Evolutionary conservation across 495 filamentous ascomycete species (phyloP).

Genomic region (Daldinia childiae): DNA sequence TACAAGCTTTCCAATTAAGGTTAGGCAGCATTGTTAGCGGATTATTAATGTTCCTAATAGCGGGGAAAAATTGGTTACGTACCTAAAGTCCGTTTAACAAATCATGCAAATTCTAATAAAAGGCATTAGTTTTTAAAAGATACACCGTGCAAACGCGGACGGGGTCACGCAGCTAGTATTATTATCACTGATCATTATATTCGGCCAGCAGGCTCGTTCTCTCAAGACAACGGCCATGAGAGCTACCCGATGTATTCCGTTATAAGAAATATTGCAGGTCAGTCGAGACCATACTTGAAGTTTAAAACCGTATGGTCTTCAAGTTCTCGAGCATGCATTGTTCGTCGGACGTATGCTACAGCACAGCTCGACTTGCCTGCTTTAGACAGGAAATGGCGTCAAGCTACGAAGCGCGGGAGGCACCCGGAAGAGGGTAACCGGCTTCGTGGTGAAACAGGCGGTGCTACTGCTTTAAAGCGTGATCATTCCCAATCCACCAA

Average conservation of each 20-base stretch:
- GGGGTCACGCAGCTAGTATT: no score
- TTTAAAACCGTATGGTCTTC: constrained; percentile 19
- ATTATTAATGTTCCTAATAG: no score
- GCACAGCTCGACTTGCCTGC: constrained; percentile 67
- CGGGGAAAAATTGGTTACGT: no score
- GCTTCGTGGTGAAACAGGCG: background rate
- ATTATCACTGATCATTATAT: no score
- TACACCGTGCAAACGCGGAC: no score
- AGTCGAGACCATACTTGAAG: constrained; percentile 34
- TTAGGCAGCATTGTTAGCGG: no score
- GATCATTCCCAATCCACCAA: constrained; percentile 32
- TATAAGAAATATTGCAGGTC: constrained; percentile 36
- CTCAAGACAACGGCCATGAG: constrained; percentile 25
- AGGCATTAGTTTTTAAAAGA: no score
- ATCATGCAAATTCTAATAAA: no score
- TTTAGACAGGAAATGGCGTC: constrained; percentile 81
- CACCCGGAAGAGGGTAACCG: constrained; percentile 1
- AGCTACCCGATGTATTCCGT: constrained; percentile 37
- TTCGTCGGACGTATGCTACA: constrained; percentile 46
- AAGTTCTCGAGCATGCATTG: constrained; percentile 13
- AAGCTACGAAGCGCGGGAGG: constrained; percentile 44
- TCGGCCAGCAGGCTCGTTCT: constrained; percentile 3
- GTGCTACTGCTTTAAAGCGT: background rate
- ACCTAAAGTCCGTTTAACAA: no score
- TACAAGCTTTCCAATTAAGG: no score